Evolutionary conservation across 2,329 filamentous ascomycete species (phyloP), one percentile per base, ranked within the genome.

Genomic region (Fusarium tanahbumbuense): DNA sequence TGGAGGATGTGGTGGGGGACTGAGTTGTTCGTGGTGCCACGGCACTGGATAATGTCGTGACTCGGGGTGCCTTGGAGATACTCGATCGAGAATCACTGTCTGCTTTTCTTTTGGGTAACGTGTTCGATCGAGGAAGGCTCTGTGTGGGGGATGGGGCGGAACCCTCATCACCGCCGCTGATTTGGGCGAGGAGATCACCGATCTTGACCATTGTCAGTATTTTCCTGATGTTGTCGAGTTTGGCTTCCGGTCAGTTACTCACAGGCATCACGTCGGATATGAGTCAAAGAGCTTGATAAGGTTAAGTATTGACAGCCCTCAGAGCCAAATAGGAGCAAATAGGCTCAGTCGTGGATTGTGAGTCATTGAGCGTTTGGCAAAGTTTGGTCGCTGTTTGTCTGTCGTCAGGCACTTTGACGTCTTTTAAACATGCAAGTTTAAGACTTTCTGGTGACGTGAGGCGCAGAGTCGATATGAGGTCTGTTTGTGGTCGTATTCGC

Each of bases 31-130:
- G 67, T 50, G 74, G 71, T 56, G 63, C 65, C 55, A 76, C 67
- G 34, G 63, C 74, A 50, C 61, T 70, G 30, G 75, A 74, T 22
- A 75, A 56, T 12, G 72, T 71, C n/a, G 64, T 67, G 25, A 67
- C 66, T 47, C 82, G 83, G 28, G 81, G 79, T 6, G 81, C 71
- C 76, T 88, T 89, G 34, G 78, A 74, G 28, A 76, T 77, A 56
- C 78, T 73, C 55, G 75, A 77, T 44, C 78, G 78, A 30, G 84
- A 75, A 58, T 88, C 84, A 63, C 85, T 82, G 37, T 86, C 85
- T 50, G 87, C 85, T 75, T 90, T 91, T 69, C 88, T 84, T 78
- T 91, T 91, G 40, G 81, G 77, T 28, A 78, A 55, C 15, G 73
- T 66, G 32, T 64, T 74, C 8, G 73, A 62, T 58, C 76, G 75